Evolutionary conservation across 305 asterid species (phyloP).

Genomic region (Solanum chacoense): DNA sequence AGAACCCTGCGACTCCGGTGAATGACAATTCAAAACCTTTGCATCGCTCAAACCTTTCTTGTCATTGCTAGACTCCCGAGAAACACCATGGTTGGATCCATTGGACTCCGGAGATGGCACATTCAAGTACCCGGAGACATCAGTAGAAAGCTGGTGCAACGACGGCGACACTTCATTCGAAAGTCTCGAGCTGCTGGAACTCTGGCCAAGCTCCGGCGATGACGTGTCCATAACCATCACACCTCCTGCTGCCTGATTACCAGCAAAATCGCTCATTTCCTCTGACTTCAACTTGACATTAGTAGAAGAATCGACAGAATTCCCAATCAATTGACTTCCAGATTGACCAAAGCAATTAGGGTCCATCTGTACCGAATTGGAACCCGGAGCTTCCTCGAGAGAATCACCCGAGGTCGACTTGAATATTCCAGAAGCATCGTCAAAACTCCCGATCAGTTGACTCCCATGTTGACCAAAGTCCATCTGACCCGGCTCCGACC

Average conservation of each 20-base stretch:
- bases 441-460: neutral
- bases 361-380: slow-evolving; percentile 7
- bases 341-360: neutral
- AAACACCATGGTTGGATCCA: slow-evolving; percentile 41
- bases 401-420: neutral
- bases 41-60: slow-evolving; percentile 22
- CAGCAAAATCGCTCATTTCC: slow-evolving; percentile 4
- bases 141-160: slow-evolving; percentile 34
- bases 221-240: slow-evolving; percentile 10
- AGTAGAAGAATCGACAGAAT: neutral
- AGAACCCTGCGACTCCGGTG: slow-evolving; percentile 58
- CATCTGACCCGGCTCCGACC: slow-evolving; percentile 6
- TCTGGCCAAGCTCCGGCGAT: slow-evolving; percentile 25
- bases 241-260: slow-evolving; percentile 19
- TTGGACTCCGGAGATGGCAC: slow-evolving; percentile 67
- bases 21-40: slow-evolving; percentile 39
- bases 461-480: slow-evolving; percentile 7
- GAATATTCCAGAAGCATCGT: neutral
- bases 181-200: slow-evolving; percentile 42
- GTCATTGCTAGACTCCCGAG: slow-evolving; percentile 13
- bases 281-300: slow-evolving; percentile 10
- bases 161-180: slow-evolving; percentile 37
- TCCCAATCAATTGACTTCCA: slow-evolving; percentile 5
- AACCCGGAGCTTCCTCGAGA: neutral
- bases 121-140: slow-evolving; percentile 37